These are phyloP conservation scores for Solanum lycopersicoides DNA, from an alignment of 257 asterid genomes.

Conservation along the genomic window DNA sequence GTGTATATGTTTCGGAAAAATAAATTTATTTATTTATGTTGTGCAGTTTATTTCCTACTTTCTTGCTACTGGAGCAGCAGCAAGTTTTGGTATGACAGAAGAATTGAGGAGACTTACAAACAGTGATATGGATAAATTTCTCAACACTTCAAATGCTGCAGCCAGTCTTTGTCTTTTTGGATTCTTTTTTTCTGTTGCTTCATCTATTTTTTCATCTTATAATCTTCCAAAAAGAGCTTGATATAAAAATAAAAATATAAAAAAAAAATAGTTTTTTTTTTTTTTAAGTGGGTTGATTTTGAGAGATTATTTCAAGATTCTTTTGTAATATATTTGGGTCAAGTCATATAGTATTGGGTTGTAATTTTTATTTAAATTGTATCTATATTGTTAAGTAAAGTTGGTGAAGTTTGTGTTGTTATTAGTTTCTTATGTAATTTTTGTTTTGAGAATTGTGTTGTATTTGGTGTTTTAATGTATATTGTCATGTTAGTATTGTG, in stretches of 20 bases:
- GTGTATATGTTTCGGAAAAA: background rate
- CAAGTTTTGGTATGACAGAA: constrained; percentile 30
- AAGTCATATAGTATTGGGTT: background rate
- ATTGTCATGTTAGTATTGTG: background rate
- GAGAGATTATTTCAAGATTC: background rate
- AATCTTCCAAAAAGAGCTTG: constrained; percentile 35
- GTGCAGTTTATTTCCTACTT: constrained; percentile 23
- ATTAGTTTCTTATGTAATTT: background rate
- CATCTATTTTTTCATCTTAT: constrained; percentile 34
- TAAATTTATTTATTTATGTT: background rate
- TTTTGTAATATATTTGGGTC: background rate
- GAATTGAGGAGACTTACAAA: constrained; percentile 2
- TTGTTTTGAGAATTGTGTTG: background rate
- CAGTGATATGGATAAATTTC: background rate
- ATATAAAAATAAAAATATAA: background rate
- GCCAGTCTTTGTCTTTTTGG: constrained; percentile 38
- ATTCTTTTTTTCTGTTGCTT: constrained; percentile 19
- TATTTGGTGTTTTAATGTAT: background rate
- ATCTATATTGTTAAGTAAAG: background rate
- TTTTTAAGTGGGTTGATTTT: background rate
- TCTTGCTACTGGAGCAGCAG: constrained; percentile 32
- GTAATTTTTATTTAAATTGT: background rate
- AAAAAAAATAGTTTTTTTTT: background rate
- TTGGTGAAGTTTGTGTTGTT: background rate
- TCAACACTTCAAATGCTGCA: constrained; percentile 24